phyloP scores from a whole-genome alignment of 2,329 filamentous ascomycete species.

The Calonectria ilicicola region DNA sequence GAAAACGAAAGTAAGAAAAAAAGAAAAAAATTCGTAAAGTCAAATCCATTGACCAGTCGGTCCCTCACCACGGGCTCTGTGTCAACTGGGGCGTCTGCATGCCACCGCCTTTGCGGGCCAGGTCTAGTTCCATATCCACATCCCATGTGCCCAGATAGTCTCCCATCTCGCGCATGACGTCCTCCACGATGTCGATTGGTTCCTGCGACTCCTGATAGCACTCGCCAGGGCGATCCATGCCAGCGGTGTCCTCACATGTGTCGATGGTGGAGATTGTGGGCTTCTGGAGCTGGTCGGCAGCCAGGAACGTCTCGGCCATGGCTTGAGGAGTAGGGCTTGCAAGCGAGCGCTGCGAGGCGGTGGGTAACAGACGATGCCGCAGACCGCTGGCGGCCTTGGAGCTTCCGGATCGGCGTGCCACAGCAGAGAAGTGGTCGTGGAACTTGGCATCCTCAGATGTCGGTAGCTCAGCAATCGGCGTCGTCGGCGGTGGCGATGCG shows the following conservation, averaged over 20 bases:
- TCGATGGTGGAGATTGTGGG: constrained; percentile 6
- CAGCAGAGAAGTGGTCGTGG: constrained; percentile 59
- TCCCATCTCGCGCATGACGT: constrained; percentile 52
- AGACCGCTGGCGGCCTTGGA: constrained; percentile 21
- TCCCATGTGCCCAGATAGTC: constrained; percentile 51
- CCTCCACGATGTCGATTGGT: constrained; percentile 51
- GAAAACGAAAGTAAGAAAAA: constrained; percentile 1
- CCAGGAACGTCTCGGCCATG: constrained; percentile 42
- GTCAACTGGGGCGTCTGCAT: constrained; percentile 19
- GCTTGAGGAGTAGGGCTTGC: constrained; percentile 38
- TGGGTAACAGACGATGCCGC: constrained; percentile 53
- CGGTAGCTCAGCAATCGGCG: constrained; percentile 48
- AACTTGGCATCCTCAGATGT: constrained; percentile 54
- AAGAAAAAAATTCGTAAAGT: not conserved
- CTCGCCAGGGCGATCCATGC: constrained; percentile 15
- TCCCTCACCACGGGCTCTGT: constrained; percentile 44
- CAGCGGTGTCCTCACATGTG: constrained; percentile 16
- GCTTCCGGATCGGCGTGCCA: constrained; percentile 50
- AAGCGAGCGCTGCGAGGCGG: constrained; percentile 52
- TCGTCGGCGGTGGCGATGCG: constrained; percentile 59
- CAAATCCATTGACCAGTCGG: not conserved
- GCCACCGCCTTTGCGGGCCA: constrained; percentile 38
- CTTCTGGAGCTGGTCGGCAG: constrained; percentile 37
- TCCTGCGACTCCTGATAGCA: constrained; percentile 42
- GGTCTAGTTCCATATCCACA: constrained; percentile 50